These are phyloP conservation scores for Leccinum brunneo-olivaceum DNA, from an alignment of 1,284 basidiomycete species.

Conservation along the genomic window DNA sequence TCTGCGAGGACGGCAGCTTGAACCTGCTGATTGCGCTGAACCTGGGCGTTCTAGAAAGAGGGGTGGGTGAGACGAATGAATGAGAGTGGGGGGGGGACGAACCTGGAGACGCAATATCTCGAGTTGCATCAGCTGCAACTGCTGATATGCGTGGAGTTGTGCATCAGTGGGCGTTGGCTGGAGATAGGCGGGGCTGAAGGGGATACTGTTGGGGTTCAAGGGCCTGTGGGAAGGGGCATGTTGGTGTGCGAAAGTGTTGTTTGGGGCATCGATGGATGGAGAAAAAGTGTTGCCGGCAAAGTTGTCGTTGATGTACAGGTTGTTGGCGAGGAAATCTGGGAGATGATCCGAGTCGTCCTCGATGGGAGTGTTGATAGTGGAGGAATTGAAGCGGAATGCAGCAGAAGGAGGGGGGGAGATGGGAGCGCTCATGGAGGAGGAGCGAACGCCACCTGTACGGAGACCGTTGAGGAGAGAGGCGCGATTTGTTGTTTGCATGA, in stretches of 20 bases:
- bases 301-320: conserved; percentile 36
- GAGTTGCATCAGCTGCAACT: conserved; percentile 77
- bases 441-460: conserved; percentile 78
- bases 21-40: conserved; percentile 34
- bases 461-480: conserved; percentile 79
- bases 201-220: conserved; percentile 52
- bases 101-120: conserved; percentile 77
- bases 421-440: conserved; percentile 53
- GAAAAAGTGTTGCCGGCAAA: conserved; percentile 47
- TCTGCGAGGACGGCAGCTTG: conserved; percentile 49
- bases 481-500: conserved; percentile 59
- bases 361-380: conserved; percentile 34
- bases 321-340: conserved; percentile 47
- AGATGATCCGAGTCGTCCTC: conserved; percentile 58
- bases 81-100: conserved; percentile 18
- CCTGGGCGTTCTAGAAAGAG: conserved; percentile 34
- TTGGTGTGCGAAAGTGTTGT: conserved; percentile 58
- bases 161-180: conserved; percentile 32
- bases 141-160: conserved; percentile 53
- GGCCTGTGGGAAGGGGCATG: conserved; percentile 36
- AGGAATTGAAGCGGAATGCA: conserved; percentile 48
- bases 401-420: conserved; percentile 61
- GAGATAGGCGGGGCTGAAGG: conserved; percentile 45
- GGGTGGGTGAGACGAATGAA: background rate
- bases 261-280: conserved; percentile 59